phyloP scores from a whole-genome alignment of 208 protist genomes.

The Acanthamoeba lenticulata region DNA sequence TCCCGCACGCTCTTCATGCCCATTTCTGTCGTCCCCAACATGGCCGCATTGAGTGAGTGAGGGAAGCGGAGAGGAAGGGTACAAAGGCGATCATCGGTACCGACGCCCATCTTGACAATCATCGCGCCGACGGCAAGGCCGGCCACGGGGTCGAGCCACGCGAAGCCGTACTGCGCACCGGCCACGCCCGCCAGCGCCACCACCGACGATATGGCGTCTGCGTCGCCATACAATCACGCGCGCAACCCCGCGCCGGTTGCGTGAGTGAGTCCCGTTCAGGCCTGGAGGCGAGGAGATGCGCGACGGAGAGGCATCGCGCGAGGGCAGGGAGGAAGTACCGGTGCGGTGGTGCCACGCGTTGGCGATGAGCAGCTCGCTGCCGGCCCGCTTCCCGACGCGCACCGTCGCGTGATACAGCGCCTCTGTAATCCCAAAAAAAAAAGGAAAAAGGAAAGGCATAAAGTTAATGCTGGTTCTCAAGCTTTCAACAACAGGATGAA shows the following conservation, averaged over 20 bases:
- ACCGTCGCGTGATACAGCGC: constrained; percentile 46
- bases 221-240: background rate
- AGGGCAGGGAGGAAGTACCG: background rate
- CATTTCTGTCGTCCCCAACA: background rate
- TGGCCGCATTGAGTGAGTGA: background rate
- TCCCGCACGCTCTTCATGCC: constrained; percentile 5
- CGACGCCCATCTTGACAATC: constrained; percentile 39
- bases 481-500: no score
- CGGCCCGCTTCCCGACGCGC: background rate
- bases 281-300: no score
- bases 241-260: no score
- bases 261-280: no score
- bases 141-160: constrained; percentile 35
- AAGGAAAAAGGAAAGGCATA: no score
- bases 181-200: constrained; percentile 20
- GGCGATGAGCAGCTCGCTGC: constrained; percentile 9
- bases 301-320: background rate
- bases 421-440: background rate
- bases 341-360: constrained; percentile 66
- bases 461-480: background rate
- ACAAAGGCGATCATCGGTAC: background rate
- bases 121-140: constrained; percentile 39
- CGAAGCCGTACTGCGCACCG: background rate
- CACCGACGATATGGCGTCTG: constrained; percentile 51
- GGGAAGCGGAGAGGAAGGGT: background rate